A percentile compares a stretch with the other conserved stretches of the same genome.
Conservation (phyloP, 192 early-diverging fungal genomes). For the Podila verticillata region DNA sequence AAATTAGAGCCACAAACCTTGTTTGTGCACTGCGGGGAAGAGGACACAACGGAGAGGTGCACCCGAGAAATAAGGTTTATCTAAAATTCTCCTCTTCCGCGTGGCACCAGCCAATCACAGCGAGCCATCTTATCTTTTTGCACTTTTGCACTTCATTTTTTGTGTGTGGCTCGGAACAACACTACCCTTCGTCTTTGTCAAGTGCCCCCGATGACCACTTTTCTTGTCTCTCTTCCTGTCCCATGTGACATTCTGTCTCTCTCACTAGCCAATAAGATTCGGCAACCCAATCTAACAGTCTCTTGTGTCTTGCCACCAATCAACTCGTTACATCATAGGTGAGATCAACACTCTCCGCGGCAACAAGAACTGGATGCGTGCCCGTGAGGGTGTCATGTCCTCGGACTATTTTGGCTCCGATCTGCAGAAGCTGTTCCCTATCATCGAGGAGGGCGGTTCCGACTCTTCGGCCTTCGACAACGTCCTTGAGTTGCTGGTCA, state of each 20-base stretch:
- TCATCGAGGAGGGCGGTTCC: conserved; percentile 94
- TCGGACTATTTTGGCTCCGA: conserved; percentile 83
- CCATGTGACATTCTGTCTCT: conserved; percentile 35
- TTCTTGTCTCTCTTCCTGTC: neutral
- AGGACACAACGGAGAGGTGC: neutral
- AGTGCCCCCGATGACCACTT: conserved; percentile 9
- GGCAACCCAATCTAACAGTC: neutral
- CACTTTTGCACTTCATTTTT: neutral
- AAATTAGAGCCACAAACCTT: conserved; percentile 4
- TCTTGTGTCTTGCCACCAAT: neutral
- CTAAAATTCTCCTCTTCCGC: conserved; percentile 39
- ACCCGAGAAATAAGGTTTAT: conserved; percentile 31
- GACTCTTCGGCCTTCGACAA: conserved; percentile 98
- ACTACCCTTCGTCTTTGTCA: neutral
- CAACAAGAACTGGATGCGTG: conserved; percentile 99
- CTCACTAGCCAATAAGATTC: conserved; percentile 26
- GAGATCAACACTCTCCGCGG: conserved; percentile 99
- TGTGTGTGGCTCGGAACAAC: conserved; percentile 2
- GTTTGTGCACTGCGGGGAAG: neutral
- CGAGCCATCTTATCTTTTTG: conserved; percentile 49
- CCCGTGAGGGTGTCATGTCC: conserved; percentile 94
- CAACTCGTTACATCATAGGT: conserved; percentile 55
- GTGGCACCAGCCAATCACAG: conserved; percentile 25
- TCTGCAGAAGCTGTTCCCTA: conserved; percentile 87
- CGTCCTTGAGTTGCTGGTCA: conserved; percentile 93